These are phyloP conservation scores for Theileria luwenshuni DNA, from an alignment of 169 alveolate genomes.

Conservation along the genomic window DNA sequence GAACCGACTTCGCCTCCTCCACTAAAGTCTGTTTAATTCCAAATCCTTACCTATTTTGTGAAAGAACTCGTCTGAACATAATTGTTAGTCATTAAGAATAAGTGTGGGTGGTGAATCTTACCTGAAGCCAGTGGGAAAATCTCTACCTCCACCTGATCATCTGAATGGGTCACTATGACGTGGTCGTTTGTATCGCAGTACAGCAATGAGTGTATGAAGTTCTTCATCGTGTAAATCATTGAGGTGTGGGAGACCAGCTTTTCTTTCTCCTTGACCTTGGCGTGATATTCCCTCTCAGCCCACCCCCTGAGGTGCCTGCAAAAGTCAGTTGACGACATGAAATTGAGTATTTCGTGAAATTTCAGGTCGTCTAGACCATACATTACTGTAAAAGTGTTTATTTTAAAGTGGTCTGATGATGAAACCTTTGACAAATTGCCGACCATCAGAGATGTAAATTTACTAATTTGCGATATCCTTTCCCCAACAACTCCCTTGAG, in stretches of 20 bases:
- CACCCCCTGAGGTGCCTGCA: conserved; percentile 26
- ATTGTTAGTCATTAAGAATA: neutral
- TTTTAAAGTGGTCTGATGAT: conserved; percentile 21
- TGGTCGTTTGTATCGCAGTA: conserved; percentile 40
- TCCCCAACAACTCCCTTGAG: neutral
- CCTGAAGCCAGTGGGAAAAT: conserved; percentile 48
- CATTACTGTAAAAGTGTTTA: conserved; percentile 31
- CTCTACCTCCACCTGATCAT: conserved; percentile 21
- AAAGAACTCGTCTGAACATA: conserved; percentile 18
- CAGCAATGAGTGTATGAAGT: conserved; percentile 33
- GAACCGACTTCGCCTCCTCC: conserved; percentile 44
- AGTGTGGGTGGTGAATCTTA: neutral
- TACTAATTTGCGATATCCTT: conserved; percentile 8
- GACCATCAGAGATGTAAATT: neutral
- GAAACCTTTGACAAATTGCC: conserved; percentile 5
- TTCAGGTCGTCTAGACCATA: conserved; percentile 32
- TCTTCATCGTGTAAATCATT: conserved; percentile 29
- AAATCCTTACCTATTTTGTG: conserved; percentile 22
- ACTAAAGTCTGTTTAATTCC: conserved; percentile 7
- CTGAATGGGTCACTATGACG: conserved; percentile 19
- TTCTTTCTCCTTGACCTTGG: conserved; percentile 9
- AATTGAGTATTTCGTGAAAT: conserved; percentile 33
- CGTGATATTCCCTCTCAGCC: conserved; percentile 29
- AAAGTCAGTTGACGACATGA: conserved; percentile 42
- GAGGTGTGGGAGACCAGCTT: conserved; percentile 5